Evolutionary conservation across 2,329 filamentous ascomycete genomes (phyloP).

Genomic region (Diaporthe longicolla): DNA sequence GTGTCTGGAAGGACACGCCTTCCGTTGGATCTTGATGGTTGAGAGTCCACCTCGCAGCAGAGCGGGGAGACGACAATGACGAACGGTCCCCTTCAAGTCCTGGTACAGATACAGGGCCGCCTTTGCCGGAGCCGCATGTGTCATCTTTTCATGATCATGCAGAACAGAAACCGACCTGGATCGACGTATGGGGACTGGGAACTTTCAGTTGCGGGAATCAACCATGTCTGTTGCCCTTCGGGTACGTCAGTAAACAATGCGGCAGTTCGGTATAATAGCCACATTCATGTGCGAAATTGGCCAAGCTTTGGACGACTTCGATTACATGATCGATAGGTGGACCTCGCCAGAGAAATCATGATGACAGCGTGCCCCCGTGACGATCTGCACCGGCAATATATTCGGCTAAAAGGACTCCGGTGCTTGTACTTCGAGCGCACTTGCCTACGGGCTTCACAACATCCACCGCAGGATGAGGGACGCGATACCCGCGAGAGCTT

Average conservation of each 20-base stretch:
- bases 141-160: neutral
- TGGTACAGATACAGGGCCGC: neutral
- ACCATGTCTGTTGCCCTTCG: neutral
- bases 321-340: neutral
- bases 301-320: neutral
- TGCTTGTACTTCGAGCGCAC: neutral
- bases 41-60: neutral
- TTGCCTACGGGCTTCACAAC: neutral
- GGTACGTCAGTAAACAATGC: slow-evolving; percentile 10
- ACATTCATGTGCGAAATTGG: neutral
- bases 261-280: neutral
- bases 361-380: neutral
- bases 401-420: slow-evolving; percentile 11
- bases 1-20: neutral
- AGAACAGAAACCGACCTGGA: neutral
- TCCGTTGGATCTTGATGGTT: neutral
- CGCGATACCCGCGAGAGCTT: neutral
- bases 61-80: neutral
- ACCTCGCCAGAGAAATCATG: neutral
- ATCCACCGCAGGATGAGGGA: neutral
- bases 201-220: neutral
- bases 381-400: slow-evolving; percentile 16
- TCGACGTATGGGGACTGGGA: neutral
- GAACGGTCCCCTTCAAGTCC: neutral
- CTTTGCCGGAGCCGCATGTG: neutral